These are phyloP conservation scores for Kitagawia praeruptora DNA, from an alignment of 129 eudicot species.

Conservation along the genomic window DNA sequence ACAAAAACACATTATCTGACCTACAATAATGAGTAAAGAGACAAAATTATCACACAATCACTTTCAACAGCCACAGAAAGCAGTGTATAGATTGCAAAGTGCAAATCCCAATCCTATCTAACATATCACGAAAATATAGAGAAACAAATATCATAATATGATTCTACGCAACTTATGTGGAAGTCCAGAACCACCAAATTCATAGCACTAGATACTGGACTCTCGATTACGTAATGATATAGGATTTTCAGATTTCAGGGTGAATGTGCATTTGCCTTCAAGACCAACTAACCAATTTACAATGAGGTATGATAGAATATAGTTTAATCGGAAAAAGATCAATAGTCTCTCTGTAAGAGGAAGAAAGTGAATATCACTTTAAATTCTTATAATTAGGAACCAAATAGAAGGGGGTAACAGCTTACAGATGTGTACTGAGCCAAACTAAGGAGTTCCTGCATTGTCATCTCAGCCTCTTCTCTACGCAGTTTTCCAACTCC, in stretches of 20 bases:
- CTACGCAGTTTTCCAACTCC: constrained; percentile 37
- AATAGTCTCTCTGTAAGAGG: background rate
- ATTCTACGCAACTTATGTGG: background rate
- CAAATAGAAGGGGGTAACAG: background rate
- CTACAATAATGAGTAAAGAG: background rate
- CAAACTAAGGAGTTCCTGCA: constrained; percentile 63
- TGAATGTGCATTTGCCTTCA: background rate
- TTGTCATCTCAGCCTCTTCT: constrained; percentile 68
- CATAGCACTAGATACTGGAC: background rate
- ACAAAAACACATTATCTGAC: background rate
- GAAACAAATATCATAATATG: background rate
- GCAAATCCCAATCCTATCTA: background rate
- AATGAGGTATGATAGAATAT: background rate
- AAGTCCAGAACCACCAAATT: background rate
- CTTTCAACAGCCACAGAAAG: background rate
- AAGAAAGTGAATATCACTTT: background rate
- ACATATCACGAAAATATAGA: background rate
- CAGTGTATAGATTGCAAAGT: background rate
- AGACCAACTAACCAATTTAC: background rate
- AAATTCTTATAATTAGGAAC: background rate
- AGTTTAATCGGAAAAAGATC: background rate
- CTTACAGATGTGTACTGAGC: constrained; percentile 95
- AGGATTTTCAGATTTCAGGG: background rate
- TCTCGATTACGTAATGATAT: background rate
- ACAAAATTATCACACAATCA: background rate